These are phyloP conservation scores for Xylaria bambusicola DNA, from an alignment of 495 filamentous ascomycete species.

Conservation along the genomic window DNA sequence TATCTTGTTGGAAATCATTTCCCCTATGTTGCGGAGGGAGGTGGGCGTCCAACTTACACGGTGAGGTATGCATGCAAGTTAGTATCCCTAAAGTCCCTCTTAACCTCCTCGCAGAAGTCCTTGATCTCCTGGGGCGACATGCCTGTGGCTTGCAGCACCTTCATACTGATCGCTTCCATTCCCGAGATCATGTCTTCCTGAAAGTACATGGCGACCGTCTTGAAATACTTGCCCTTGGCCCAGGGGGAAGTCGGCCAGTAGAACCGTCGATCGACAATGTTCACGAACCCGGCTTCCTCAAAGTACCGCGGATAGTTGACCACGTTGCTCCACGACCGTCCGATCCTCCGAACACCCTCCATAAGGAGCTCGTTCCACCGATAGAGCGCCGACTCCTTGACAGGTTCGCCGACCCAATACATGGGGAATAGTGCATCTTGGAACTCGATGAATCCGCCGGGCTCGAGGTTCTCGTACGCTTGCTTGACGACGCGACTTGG, in stretches of 20 bases:
- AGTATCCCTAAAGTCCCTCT: constrained; percentile 28
- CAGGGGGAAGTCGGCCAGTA: constrained; percentile 38
- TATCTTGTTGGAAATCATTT: neutral
- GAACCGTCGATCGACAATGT: constrained; percentile 30
- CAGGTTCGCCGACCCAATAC: constrained; percentile 32
- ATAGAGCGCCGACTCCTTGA: constrained; percentile 31
- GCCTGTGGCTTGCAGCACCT: constrained; percentile 29
- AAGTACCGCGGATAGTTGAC: constrained; percentile 29
- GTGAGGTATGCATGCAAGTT: constrained; percentile 33
- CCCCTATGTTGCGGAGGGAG: too few relatives aligned
- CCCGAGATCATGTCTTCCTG: constrained; percentile 31
- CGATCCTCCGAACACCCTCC: constrained; percentile 35
- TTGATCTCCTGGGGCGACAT: constrained; percentile 28
- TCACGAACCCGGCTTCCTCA: constrained; percentile 32
- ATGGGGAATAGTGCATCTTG: constrained; percentile 45
- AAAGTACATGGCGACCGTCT: constrained; percentile 33
- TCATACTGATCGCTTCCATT: constrained; percentile 33
- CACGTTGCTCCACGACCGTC: constrained; percentile 33
- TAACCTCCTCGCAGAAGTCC: constrained; percentile 32
- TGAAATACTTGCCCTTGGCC: constrained; percentile 34
- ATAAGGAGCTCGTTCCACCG: constrained; percentile 39
- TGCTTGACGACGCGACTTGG: constrained; percentile 48
- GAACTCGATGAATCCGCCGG: constrained; percentile 54
- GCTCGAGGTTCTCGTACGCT: constrained; percentile 47
- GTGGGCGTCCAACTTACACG: constrained; percentile 27